Evolutionary conservation across 768 basidiomycete genomes (phyloP).

Genomic region (Amanita polypyramis): DNA sequence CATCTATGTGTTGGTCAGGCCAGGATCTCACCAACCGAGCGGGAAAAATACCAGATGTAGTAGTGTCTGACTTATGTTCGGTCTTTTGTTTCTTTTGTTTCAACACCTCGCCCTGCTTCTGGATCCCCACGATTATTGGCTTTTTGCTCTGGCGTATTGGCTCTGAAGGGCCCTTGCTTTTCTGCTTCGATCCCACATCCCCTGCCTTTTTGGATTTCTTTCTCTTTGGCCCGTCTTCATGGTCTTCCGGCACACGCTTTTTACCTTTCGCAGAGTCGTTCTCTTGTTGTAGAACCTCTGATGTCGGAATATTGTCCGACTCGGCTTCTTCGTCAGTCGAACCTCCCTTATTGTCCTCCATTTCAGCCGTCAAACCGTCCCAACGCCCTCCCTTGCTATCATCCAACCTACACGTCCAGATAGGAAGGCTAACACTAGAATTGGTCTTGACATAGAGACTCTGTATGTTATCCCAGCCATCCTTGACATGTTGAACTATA

Average conservation of each 20-base stretch:
- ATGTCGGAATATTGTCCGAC: not conserved
- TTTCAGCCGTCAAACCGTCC: constrained; percentile 32
- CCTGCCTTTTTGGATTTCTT: constrained; percentile 23
- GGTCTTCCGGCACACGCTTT: constrained; percentile 27
- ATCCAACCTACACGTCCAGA: constrained; percentile 79
- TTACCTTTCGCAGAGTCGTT: constrained; percentile 17
- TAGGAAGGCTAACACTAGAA: constrained; percentile 73
- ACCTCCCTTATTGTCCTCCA: constrained; percentile 18
- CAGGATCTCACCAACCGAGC: not conserved
- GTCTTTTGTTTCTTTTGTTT: not conserved
- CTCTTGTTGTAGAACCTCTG: constrained; percentile 8
- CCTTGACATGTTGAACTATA: constrained; percentile 58
- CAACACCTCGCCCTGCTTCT: not conserved
- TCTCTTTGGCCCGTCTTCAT: constrained; percentile 31
- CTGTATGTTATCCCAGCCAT: constrained; percentile 87
- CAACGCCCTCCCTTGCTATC: constrained; percentile 48
- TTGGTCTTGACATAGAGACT: constrained; percentile 86
- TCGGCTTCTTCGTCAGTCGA: constrained; percentile 13
- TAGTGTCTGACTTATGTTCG: not conserved
- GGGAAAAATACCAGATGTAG: not conserved
- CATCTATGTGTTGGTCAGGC: not conserved
- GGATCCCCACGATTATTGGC: not conserved
- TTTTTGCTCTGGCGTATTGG: not conserved
- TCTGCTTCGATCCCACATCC: not conserved
- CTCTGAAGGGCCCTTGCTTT: not conserved